Base-by-base conservation (phyloP, 768 basidiomycete species). In the Albatrellus ellisii region DNA sequence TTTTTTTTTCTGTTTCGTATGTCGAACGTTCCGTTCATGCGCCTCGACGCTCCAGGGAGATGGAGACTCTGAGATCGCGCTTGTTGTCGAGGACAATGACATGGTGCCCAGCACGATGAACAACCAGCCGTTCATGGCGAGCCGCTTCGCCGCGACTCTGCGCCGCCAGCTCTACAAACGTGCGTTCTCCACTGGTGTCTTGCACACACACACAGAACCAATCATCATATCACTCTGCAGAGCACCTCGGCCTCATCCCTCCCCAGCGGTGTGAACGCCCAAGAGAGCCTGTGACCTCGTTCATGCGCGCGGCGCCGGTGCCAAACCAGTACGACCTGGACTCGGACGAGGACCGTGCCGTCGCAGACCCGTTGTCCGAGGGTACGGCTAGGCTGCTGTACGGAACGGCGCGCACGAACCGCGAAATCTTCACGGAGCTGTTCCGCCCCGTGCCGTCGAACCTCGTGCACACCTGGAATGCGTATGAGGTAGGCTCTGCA, bases 11-110 rank as follows among this genome's bases (percentile, higher is more conserved):
- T 25, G 22, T 38, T 4, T 26, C 21, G 24, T 48, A 27, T 0
- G 18, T 24, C 21, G 17, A 6, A 9, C 14, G 21, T 33, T 22
- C 21, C 22, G 38, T 18, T 34, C 20, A 46, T 48, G 36, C 53
- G 10, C 24, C 26, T 8, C 7, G 32, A 29, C 10, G 14, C 8
- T 17, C 1, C 43, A 82, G 77, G 92, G 92, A 20, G 83, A 94
- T 49, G 89, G 88, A 26, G 90, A 94, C 59, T 94, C 89, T 1
- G 95, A 98, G 62, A 94, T 97, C 48, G 87, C 85, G 6, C 62
- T 95, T 6, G 77, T 97, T 15, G 80, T 95, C 24, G 92, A 98
- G 59, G 94, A 99, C 53, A 62, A 69, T 0, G 87, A 94, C 38
- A 66, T 75, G 63, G 66, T 99, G 29, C 65, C 70, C 21, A 72